A percentile compares a stretch with the other conserved stretches of the same genome.
phyloP scores from a whole-genome alignment of 2,329 filamentous ascomycete species.

The Trichoderma lentiforme region DNA sequence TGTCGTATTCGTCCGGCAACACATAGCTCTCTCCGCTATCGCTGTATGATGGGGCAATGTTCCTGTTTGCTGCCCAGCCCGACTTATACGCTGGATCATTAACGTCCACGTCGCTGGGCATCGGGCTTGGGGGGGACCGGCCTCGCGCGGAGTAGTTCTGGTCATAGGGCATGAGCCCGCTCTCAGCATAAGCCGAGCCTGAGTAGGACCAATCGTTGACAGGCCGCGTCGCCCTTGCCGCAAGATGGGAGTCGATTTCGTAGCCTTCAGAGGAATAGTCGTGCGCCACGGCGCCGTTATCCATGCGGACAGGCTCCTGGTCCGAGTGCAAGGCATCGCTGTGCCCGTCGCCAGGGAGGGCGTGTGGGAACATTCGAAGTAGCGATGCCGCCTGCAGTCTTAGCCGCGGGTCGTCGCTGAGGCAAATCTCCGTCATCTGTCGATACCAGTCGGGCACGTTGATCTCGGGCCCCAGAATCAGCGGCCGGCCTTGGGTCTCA shows the following conservation, averaged over 20 bases:
- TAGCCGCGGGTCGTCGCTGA: conserved; percentile 69
- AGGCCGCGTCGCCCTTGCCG: conserved; percentile 41
- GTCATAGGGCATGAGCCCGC: conserved; percentile 37
- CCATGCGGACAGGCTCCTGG: conserved; percentile 36
- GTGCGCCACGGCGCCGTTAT: conserved; percentile 39
- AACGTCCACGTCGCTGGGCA: conserved; percentile 42
- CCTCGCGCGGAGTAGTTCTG: conserved; percentile 48
- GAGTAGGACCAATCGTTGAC: conserved; percentile 44
- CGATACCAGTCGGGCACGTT: conserved; percentile 78
- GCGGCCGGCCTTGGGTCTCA: conserved; percentile 70
- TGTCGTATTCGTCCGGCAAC: conserved; percentile 15
- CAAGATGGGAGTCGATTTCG: conserved; percentile 33
- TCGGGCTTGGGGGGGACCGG: conserved; percentile 52
- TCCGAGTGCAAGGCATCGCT: conserved; percentile 23
- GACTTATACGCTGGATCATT: conserved; percentile 34
- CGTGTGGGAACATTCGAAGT: conserved; percentile 62
- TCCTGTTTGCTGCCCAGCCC: conserved; percentile 38
- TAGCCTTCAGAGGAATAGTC: conserved; percentile 39
- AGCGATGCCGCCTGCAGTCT: conserved; percentile 72
- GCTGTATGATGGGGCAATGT: conserved; percentile 40
- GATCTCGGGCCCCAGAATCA: conserved; percentile 55
- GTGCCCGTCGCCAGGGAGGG: conserved; percentile 17
- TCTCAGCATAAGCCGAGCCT: conserved; percentile 36
- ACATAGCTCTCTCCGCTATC: conserved; percentile 29
- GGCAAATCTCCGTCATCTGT: conserved; percentile 69